Base-by-base conservation (phyloP, 352 stramenopile species). In the Globisporangium iwayamae region DNA sequence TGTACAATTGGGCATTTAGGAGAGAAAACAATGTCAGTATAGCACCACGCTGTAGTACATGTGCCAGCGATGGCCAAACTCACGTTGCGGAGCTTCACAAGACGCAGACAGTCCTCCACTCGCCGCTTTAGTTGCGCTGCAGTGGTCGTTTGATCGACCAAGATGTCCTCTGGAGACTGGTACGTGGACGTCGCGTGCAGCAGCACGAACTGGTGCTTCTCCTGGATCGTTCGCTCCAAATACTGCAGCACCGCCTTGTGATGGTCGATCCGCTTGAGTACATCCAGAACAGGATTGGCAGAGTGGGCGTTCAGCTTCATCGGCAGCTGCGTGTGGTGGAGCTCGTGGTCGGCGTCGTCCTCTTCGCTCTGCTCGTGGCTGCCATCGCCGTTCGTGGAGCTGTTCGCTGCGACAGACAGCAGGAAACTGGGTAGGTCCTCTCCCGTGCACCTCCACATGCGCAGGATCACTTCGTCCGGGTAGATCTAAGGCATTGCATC, bases 241-340 rank as follows among this genome's bases (percentile, higher is more conserved):
- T 79, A 87, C 34, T 76, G 75, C 48, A 94, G 78, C 38, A 75
- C 81, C 10, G 75, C 75, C 59, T 89, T 91, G 59, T 86, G 75
- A 60, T 90, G 72, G 47, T 94, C 85, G 59, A 94, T 94, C 48
- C 89, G 84, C 71, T 94, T 94, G 7, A 94, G 74, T 39, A 79
- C 74, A 41, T 94, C 70, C 14, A 94, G 62, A 56, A 91, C 78
- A 1, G 83, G 85, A 61, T 94, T 91, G 6, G 73, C 85, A 11
- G 85, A 87, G 54, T 86, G 85, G 4, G 81, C 81, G 41, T 92
- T 94, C 13, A 94, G 73, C 60, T 85, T 88, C 78, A 89, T 87
- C 1, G 85, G 85, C 38, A 79, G 62, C 41, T 64, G 68, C 50
- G 68, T 47, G 18, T 78, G 64, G 25, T 73, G 65, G 36, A 71